A percentile compares a stretch with the other conserved stretches of the same genome.
Evolutionary conservation across 257 asterid species (phyloP).

Genomic region (Solanum tacnaense): DNA sequence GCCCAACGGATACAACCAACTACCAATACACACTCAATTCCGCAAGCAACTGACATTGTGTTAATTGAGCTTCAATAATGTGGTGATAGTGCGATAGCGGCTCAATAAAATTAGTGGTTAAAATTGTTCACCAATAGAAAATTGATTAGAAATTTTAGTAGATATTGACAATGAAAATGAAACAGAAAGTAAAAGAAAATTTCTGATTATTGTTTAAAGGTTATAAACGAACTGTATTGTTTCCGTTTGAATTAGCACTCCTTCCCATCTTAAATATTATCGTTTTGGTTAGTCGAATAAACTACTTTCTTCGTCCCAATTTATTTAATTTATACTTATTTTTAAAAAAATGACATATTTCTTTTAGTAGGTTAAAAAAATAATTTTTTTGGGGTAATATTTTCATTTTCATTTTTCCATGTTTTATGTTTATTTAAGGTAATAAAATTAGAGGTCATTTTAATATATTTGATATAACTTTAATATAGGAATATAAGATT

Average conservation of each 20-base stretch:
- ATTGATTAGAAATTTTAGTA: not conserved
- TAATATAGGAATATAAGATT: no score
- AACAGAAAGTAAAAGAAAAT: no score
- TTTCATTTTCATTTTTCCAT: no score
- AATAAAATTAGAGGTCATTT: no score
- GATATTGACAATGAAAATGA: not conserved
- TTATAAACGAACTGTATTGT: not conserved
- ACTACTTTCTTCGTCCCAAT: no score
- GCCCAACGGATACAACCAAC: slow-evolving; percentile 93
- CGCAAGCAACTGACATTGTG: slow-evolving; percentile 22
- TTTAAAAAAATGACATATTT: no score
- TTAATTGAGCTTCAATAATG: not conserved
- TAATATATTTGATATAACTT: no score
- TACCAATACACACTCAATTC: slow-evolving; percentile 54
- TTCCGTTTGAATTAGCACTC: not conserved
- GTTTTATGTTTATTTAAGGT: no score
- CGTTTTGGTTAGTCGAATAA: not conserved
- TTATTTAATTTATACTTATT: no score
- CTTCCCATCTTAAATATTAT: not conserved
- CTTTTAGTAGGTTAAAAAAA: not conserved
- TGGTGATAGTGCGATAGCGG: not conserved
- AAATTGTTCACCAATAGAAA: not conserved
- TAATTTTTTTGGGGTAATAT: no score
- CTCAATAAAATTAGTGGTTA: not conserved
- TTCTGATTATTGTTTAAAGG: not conserved